phyloP scores from a whole-genome alignment of 1,139 yeast species.

The Debaryomyces sp. region DNA sequence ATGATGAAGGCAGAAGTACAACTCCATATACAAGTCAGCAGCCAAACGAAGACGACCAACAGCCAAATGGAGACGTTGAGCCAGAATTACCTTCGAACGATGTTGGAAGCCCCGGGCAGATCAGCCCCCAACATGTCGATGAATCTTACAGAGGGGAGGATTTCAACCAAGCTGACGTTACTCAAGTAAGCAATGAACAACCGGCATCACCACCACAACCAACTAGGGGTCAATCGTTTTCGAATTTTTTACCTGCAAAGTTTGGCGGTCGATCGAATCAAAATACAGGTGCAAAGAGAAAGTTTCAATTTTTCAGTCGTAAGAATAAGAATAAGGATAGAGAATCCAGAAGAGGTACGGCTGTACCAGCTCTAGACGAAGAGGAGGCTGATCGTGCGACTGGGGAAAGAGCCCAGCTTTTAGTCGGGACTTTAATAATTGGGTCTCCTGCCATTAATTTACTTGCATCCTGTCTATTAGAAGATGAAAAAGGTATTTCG shows the following conservation, averaged over 20 bases:
- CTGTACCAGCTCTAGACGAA: slow-evolving; percentile 17
- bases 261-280: slow-evolving; percentile 15
- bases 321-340: slow-evolving; percentile 27
- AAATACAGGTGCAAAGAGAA: slow-evolving; percentile 18
- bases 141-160: not conserved
- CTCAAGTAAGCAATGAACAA: not conserved
- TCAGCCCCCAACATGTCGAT: not conserved
- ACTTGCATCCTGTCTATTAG: slow-evolving; percentile 71
- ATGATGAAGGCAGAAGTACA: slow-evolving; percentile 24
- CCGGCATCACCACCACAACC: slow-evolving; percentile 4
- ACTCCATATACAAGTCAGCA: slow-evolving; percentile 11
- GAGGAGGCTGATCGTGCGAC: slow-evolving; percentile 33
- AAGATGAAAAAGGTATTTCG: slow-evolving; percentile 76
- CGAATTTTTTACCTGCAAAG: slow-evolving; percentile 17
- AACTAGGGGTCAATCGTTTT: slow-evolving; percentile 11
- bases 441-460: slow-evolving; percentile 84
- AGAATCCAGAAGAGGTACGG: not conserved
- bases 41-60: not conserved
- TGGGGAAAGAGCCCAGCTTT: slow-evolving; percentile 59
- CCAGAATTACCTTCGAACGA: not conserved
- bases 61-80: slow-evolving; percentile 5
- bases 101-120: not conserved
- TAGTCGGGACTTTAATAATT: slow-evolving; percentile 63
- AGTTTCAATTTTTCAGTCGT: slow-evolving; percentile 30
- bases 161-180: not conserved